Evolutionary conservation across 2,329 filamentous ascomycete species (phyloP).

Genomic region (Fusarium gaditjirri): DNA sequence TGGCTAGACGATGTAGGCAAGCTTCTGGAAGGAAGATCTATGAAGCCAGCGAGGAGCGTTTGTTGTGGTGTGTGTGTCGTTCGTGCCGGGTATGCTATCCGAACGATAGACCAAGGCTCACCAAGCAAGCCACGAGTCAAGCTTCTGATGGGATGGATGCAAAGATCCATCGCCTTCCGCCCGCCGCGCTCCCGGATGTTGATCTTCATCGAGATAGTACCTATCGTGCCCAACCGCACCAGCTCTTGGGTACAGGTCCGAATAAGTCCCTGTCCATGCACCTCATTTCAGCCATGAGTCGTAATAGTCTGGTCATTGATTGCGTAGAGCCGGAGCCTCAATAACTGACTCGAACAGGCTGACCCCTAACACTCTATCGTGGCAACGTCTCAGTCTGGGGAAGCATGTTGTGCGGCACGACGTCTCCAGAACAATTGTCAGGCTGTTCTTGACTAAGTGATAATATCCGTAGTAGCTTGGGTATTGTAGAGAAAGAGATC

Average conservation of each 20-base stretch:
- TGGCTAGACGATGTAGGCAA: conserved; percentile 31
- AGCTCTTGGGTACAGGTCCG: neutral
- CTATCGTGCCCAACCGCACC: conserved; percentile 27
- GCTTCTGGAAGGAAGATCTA: conserved; percentile 45
- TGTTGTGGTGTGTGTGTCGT: conserved; percentile 32
- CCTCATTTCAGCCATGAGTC: conserved; percentile 28
- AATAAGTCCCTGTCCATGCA: conserved; percentile 16
- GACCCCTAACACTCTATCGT: conserved; percentile 11
- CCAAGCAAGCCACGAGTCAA: conserved; percentile 36
- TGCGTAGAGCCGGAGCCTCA: conserved; percentile 19
- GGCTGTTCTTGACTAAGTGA: neutral
- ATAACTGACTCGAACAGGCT: conserved; percentile 17
- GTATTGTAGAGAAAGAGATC: neutral
- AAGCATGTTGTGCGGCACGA: conserved; percentile 27
- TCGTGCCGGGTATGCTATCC: conserved; percentile 37
- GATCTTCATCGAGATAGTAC: conserved; percentile 30
- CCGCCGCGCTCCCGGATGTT: conserved; percentile 27
- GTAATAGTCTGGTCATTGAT: conserved; percentile 3
- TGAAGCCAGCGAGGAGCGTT: conserved; percentile 23
- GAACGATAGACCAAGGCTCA: conserved; percentile 17
- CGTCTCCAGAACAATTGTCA: conserved; percentile 30
- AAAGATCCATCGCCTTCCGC: conserved; percentile 24
- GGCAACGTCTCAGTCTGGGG: conserved; percentile 33
- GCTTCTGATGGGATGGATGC: conserved; percentile 13
- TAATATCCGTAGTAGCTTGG: neutral